Base-by-base conservation (phyloP, 2,329 filamentous ascomycete genomes). In the Aspergillus uvarum region DNA sequence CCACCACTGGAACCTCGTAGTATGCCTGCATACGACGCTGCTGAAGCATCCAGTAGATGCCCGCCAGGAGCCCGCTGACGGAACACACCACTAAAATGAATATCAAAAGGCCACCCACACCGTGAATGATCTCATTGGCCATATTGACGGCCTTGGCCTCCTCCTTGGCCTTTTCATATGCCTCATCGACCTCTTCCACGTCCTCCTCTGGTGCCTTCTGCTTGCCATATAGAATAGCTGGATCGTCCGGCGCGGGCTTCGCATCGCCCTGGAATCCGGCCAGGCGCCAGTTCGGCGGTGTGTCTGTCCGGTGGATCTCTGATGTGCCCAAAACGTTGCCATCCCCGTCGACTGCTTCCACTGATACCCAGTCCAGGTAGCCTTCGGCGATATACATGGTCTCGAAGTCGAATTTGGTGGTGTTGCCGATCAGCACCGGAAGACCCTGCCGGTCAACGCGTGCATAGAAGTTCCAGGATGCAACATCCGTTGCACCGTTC, bases 401-500 rank as follows among this genome's bases (percentile, higher is more conserved):
- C 61, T 78, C 75, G 51, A 78, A 78, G 14, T 71, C 70, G 5
- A 62, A 56, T 55, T 76, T 78, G 44, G 64, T 61, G 5, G 68
- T 68, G 35, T 62, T 67, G 14, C 68, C 72, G 24, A 77, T 35
- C 11, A 59, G 54, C 61, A 70, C 63, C 6, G 65, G 62, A 3
- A 58, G 66, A 61, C 44, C 74, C 60, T 54, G 73, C 14, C 56
- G 63, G 6, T 56, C 48, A 11, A 59, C 51, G 16, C 59, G 65
- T 1, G 70, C 70, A 59, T 70, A 74, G 59, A 76, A 70, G 5
- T 67, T 68, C 74, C 74, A 83, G 5, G 67, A 71, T 21, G 61
- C 61, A n/a, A 82, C 73, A 52, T 82, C 80, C 1, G 81, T 82
- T 0, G 79, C 80, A 12, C 80, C 80, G 62, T 82, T 82, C 81